Evolutionary conservation across 805 yeast genomes (phyloP).

Genomic region (Kluyveromyces aestuarii): DNA sequence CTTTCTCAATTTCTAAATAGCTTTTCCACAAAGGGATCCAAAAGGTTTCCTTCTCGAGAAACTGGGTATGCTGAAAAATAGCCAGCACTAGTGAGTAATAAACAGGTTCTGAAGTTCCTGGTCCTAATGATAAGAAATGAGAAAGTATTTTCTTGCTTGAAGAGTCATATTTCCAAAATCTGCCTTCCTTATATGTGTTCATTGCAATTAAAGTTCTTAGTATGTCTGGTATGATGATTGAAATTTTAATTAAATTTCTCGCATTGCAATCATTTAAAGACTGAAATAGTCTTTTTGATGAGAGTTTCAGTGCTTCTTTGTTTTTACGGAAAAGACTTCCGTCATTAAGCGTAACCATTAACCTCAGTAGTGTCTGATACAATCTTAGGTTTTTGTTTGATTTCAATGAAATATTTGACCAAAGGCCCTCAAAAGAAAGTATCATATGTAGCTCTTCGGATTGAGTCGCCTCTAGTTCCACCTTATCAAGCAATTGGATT

Average conservation of each 20-base stretch:
- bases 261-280: constrained; percentile 25
- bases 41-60: constrained; percentile 12
- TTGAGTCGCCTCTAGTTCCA: constrained; percentile 16
- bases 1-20: constrained; percentile 20
- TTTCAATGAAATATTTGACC: constrained; percentile 33
- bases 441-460: constrained; percentile 24
- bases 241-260: constrained; percentile 34
- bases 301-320: constrained; percentile 26
- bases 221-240: constrained; percentile 39
- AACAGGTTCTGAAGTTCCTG: constrained; percentile 41
- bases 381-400: constrained; percentile 33
- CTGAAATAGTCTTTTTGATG: constrained; percentile 27
- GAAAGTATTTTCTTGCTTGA: constrained; percentile 36
- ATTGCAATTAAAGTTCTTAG: constrained; percentile 38
- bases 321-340: constrained; percentile 10
- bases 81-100: constrained; percentile 33
- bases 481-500: constrained; percentile 21
- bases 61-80: constrained; percentile 14
- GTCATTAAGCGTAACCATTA: constrained; percentile 28
- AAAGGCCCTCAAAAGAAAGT: constrained; percentile 34
- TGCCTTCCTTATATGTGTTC: constrained; percentile 36
- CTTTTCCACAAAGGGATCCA: constrained; percentile 25
- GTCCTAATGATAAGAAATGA: constrained; percentile 43
- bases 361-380: constrained; percentile 33
- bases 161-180: constrained; percentile 49